A percentile compares a stretch with the other conserved stretches of the same genome.
Conservation (phyloP, 2,329 filamentous ascomycete species). For the Penicillium decumbens region DNA sequence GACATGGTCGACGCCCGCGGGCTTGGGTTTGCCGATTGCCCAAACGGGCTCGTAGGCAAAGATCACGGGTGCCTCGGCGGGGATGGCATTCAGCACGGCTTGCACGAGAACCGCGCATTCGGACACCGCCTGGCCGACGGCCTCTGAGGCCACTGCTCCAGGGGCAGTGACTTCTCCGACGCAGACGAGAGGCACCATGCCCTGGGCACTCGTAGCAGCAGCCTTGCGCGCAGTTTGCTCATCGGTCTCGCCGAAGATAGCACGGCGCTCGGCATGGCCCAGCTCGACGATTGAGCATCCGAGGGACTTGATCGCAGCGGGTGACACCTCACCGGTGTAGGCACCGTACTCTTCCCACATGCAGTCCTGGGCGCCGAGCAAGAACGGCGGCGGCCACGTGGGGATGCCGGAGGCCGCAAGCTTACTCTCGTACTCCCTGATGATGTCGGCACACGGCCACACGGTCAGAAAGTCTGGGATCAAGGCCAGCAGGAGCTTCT, state of each 20-base stretch:
- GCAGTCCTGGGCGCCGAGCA: conserved; percentile 71
- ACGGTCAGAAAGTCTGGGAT: conserved; percentile 74
- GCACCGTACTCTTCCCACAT: conserved; percentile 66
- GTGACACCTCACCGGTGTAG: conserved; percentile 74
- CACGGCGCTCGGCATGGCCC: conserved; percentile 72
- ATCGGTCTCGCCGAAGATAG: conserved; percentile 72
- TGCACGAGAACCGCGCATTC: conserved; percentile 65
- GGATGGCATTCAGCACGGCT: conserved; percentile 58
- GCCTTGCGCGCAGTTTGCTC: conserved; percentile 64
- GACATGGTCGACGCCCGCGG: conserved; percentile 69
- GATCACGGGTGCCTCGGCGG: conserved; percentile 62
- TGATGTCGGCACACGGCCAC: conserved; percentile 41
- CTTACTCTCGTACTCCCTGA: conserved; percentile 31
- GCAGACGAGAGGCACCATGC: conserved; percentile 73
- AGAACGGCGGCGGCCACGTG: conserved; percentile 47
- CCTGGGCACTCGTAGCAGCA: conserved; percentile 61
- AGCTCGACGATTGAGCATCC: conserved; percentile 71
- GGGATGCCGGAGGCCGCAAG: conserved; percentile 14
- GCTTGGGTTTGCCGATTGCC: conserved; percentile 73
- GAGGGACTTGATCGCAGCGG: conserved; percentile 60
- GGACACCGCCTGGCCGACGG: conserved; percentile 56
- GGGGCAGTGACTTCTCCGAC: conserved; percentile 64
- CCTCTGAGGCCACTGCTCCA: conserved; percentile 43
- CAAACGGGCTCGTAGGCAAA: conserved; percentile 85
- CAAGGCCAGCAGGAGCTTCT: conserved; percentile 65